Percentiles rank a stretch among this genome's conserved stretches.
Conservation (phyloP, 2,329 filamentous ascomycete genomes). For the Aureobasidium zeae region DNA sequence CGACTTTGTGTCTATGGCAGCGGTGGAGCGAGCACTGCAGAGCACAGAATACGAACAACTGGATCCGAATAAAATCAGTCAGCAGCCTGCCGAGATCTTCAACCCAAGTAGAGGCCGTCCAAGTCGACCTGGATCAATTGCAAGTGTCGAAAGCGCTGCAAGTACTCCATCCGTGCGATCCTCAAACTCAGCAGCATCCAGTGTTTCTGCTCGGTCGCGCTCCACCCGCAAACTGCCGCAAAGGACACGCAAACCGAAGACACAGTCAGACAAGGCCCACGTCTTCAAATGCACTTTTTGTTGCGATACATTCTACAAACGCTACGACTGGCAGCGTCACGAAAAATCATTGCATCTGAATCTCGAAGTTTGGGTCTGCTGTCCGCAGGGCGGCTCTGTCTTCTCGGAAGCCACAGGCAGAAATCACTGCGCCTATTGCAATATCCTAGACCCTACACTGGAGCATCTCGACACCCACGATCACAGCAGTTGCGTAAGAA, state of each 20-base stretch:
- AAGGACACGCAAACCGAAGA: slow-evolving; percentile 6
- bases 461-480: slow-evolving; percentile 53
- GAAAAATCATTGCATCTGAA: slow-evolving; percentile 55
- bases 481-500: slow-evolving; percentile 56
- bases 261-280: slow-evolving; percentile 29
- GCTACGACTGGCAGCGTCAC: slow-evolving; percentile 55
- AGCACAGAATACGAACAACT: neutral
- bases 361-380: slow-evolving; percentile 57
- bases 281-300: slow-evolving; percentile 53
- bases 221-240: neutral
- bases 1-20: slow-evolving; percentile 55
- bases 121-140: slow-evolving; percentile 3
- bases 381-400: slow-evolving; percentile 49
- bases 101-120: slow-evolving; percentile 5
- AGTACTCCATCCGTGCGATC: slow-evolving; percentile 1
- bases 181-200: slow-evolving; percentile 6
- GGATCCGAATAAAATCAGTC: neutral
- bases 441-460: slow-evolving; percentile 42
- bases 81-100: slow-evolving; percentile 1
- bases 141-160: slow-evolving; percentile 4
- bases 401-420: slow-evolving; percentile 46
- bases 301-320: slow-evolving; percentile 46
- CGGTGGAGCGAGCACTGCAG: slow-evolving; percentile 52
- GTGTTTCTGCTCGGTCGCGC: slow-evolving; percentile 5
- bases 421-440: slow-evolving; percentile 51